Evolutionary conservation across 2,329 filamentous ascomycete species (phyloP), one percentile per base, ranked within the genome.

Genomic region (Pseudopithomyces maydicus): DNA sequence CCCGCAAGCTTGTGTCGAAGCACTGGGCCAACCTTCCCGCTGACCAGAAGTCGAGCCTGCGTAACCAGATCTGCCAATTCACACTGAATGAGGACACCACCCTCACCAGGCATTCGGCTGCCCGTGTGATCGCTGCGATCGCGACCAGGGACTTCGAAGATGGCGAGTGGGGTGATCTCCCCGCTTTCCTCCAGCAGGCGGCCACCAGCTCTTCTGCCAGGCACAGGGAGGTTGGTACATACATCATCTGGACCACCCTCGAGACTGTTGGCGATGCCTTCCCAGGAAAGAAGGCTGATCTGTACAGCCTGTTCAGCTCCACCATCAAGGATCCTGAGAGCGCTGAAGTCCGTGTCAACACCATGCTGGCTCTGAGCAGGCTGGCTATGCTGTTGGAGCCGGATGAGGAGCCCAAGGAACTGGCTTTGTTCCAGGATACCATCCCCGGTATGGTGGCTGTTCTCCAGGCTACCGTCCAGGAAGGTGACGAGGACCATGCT

Each of bases 241-340:
- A 95, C 80, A 92, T 98, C 67, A 88, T 98, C 64, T 97, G 89
- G 80, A 94, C 92, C 60, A 88, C 97, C 45, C 83, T 98, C 11
- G 95, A 99, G 80, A 89, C 90, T 54, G 89, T 96, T 65, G 92
- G 92, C 19, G 88, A 92, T 65, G 85, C 88, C 66, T 96, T 97
- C 78, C 86, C 87, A 68, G 90, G 93, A 70, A 90, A 95, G 78
- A 86, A 92, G 68, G 78, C 84, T 57, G 88, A 91, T 72, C 86
- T 98, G 58, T 91, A 98, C 70, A 83, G 85, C 69, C 83, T 98
- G 23, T 97, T 98, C 80, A 83, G 83, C 77, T 89, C 88, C 76
- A 96, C 93, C 46, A 95, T 99, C 70, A 88, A 90, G 70, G 95
- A 98, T 72, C 88, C 91, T 1, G 88, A 96, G 78, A 97, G 92